Evolutionary conservation across 495 filamentous ascomycete species (phyloP), one percentile per base, ranked within the genome.

Genomic region (Hypoxylon intermedium): DNA sequence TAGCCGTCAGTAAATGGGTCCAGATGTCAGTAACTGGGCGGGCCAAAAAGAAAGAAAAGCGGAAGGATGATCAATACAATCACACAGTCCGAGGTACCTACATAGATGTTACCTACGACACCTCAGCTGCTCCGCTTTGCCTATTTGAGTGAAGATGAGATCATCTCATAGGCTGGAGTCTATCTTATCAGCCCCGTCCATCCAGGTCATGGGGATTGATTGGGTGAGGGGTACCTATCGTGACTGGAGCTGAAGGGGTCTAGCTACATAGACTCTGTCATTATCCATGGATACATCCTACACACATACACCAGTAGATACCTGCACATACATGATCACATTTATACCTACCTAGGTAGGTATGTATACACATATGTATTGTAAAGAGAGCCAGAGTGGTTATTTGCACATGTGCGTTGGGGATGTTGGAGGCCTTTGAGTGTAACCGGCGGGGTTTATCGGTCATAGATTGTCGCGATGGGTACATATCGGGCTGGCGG

Each of bases 391-490:
- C n/a, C n/a, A n/a, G n/a, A n/a, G n/a, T n/a, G n/a, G n/a, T n/a
- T n/a, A n/a, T n/a, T n/a, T n/a, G n/a, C n/a, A n/a, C n/a, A n/a
- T n/a, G n/a, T n/a, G n/a, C n/a, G n/a, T n/a, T n/a, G n/a, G n/a
- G n/a, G n/a, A n/a, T 9, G 4, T 18, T 37, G 49, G 24, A 43
- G 43, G 49, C 49, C 41, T 20, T 16, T 13, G 12, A n/a, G 28
- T 37, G 54, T 58, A 58, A 3, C 21, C 51, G 48, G 53, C 26
- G 53, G 60, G 60, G 60, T 58, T 44, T 53, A 57, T 63, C 53
- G 47, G 46, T 21, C 24, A 36, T 19, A 47, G 33, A 56, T 62
- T 62, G 18, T 26, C 24, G 24, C 7, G 24, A 26, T 26, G 24
- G n/a, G n/a, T n/a, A n/a, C n/a, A n/a, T n/a, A n/a, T n/a, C 7